Evolutionary conservation across 116 monocot species (phyloP).

Genomic region (Thalassia testudinum): DNA sequence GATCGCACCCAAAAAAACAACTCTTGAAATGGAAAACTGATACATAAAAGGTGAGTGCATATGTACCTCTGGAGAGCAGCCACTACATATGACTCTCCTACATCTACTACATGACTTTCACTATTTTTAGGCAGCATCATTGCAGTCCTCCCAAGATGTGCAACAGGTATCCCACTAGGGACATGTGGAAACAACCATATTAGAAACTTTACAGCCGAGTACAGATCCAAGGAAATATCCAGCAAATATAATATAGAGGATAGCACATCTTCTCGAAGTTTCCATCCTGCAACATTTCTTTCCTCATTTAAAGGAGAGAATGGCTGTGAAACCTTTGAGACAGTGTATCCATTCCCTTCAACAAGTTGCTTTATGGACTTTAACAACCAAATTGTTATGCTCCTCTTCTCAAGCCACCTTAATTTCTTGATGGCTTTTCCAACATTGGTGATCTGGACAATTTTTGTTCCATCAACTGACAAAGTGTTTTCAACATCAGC

Average conservation of each 20-base stretch:
- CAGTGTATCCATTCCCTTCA: conserved; percentile 47
- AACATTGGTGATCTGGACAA: conserved; percentile 37
- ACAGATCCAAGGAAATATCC: conserved; percentile 65
- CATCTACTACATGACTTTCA: conserved; percentile 33
- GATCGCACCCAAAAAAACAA: no score
- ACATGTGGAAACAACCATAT: conserved; percentile 65
- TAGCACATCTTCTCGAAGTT: conserved; percentile 69
- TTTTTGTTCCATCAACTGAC: conserved; percentile 23
- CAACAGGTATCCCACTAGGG: conserved; percentile 19
- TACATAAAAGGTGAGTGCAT: background rate
- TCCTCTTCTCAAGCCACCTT: conserved; percentile 67
- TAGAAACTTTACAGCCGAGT: conserved; percentile 55
- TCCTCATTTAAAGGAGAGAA: conserved; percentile 44
- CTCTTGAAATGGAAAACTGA: no score
- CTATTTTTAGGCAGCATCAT: conserved; percentile 32
- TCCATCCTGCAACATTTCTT: conserved; percentile 41
- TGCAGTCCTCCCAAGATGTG: conserved; percentile 46
- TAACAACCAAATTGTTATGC: conserved; percentile 66
- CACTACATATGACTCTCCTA: conserved; percentile 66
- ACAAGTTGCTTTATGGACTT: conserved; percentile 40
- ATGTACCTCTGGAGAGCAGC: conserved; percentile 74
- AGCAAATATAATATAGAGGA: conserved; percentile 63
- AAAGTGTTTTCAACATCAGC: conserved; percentile 31
- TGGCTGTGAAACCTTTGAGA: conserved; percentile 22
- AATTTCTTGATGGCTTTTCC: conserved; percentile 55